Evolutionary conservation across 768 basidiomycete species (phyloP), one percentile per base, ranked within the genome.

Genomic region (Boletus bicolor): DNA sequence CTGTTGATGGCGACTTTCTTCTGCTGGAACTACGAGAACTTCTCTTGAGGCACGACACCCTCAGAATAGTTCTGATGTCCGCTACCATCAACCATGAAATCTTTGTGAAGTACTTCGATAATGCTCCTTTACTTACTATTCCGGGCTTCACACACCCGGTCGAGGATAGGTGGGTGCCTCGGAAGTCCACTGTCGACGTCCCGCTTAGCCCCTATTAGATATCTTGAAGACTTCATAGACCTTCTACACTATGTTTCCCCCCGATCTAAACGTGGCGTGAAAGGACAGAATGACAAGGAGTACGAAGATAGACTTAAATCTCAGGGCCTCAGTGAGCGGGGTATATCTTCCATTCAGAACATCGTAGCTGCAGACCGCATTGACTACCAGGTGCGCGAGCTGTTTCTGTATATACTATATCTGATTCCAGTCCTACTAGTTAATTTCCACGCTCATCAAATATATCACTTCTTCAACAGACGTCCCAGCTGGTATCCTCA

Each of bases 71-170:
- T 21, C 78, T 96, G 44, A 97, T 97, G 93, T 93, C 90, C 34
- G 95, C 95, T 5, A 98, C 95, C 0, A 95, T 96, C 71, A 95
- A 97, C 64, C 91, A 93, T 56, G 79, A 90, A 58, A 82, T 78
- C n/a, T 94, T 93, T 62, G 75, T 86, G 46, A 78, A 81, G 53
- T 98, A 98, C 69, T 97, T 96, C 66, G 69, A 82, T 48, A 78
- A 81, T 21, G 92, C 93, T 4, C 93, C 95, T 1, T 76, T 91
- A 45, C 74, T 97, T 51, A 81, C 79, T 28, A 97, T 98, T 28
- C 91, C 93, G 4, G 95, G 95, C 1, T 83, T 84, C 61, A 82
- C 88, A 1, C 77, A 89, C 67, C 91, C 90, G 3, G 87, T 96
- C 5, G 76, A 76, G 36, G 91, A 95, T 67, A 76, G 78, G 90